Base-by-base conservation (phyloP, 345 rosid species). In the Bruguiera sexangula region DNA sequence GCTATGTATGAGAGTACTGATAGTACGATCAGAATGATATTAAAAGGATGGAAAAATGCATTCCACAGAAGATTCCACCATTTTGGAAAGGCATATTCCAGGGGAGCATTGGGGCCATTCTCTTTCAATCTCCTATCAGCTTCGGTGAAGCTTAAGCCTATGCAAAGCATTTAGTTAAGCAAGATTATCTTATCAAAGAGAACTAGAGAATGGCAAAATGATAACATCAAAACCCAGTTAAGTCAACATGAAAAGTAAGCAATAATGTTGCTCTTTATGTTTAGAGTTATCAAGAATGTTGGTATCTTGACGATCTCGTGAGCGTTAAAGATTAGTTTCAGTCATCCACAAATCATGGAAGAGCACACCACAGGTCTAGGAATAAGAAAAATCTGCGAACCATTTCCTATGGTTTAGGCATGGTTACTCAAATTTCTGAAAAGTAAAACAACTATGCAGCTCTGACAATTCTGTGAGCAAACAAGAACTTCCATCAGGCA, bases 1-100 rank as follows among this genome's bases (percentile, higher is more conserved):
- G 91, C 60, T 53, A 86, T 37, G 82, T 83, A 88, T 52, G 94
- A 85, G 62, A 86, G 78, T 20, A 78, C 82, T 20, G 91, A 88
- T 64, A 88, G 75, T 55, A 86, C 84, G 43, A 83, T 79, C 52
- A 88, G 76, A 71, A 88, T 86, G 59, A 88, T 86, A 60, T 88
- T 88, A 81, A 86, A 88, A 37, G 91, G 91, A 70, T 88, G 94
- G 73, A 88, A 86, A 72, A 85, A 82, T 24, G 94, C 89, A 58
- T 53, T 79, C 90, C 94, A 86, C 22, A 86, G 82, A 72, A 86
- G 87, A 62, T 82, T 76, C 88, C 91, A 83, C 83, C 91, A 86
- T 53, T 81, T 83, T 11, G 85, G 88, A 65, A 80, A 88, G 46
- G 53, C 57, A 56, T 79, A 71, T 57, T 81, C 81, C 21, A 79